phyloP scores from a whole-genome alignment of 2,329 filamentous ascomycete species.

The Stachybotrys chartarum region DNA sequence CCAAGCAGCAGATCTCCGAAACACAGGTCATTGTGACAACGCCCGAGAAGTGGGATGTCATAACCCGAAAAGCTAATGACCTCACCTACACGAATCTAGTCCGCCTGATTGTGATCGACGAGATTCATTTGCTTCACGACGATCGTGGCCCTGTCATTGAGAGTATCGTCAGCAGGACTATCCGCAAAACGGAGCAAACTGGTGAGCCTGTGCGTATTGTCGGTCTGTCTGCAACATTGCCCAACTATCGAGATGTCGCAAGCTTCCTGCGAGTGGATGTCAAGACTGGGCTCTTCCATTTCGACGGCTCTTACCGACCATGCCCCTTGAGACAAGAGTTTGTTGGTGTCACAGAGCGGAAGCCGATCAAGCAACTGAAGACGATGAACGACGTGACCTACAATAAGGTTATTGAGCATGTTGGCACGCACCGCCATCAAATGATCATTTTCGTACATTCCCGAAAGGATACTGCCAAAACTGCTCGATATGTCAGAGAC shows the following conservation, averaged over 20 bases:
- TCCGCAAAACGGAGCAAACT: conserved; percentile 87
- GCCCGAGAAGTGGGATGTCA: conserved; percentile 98
- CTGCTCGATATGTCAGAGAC: conserved; percentile 90
- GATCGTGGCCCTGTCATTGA: conserved; percentile 94
- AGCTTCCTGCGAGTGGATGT: conserved; percentile 89
- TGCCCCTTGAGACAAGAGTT: conserved; percentile 96
- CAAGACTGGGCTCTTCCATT: conserved; percentile 85
- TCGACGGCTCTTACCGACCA: conserved; percentile 87
- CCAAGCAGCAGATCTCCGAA: conserved; percentile 96
- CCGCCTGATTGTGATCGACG: conserved; percentile 90
- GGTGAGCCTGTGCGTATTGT: conserved; percentile 88
- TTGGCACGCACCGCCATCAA: conserved; percentile 86
- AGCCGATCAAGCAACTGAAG: conserved; percentile 97
- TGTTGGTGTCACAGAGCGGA: conserved; percentile 93
- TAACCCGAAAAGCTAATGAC: conserved; percentile 95
- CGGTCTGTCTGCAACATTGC: conserved; percentile 88
- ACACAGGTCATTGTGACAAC: conserved; percentile 98
- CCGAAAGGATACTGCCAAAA: conserved; percentile 96
- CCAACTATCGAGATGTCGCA: conserved; percentile 93
- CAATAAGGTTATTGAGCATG: conserved; percentile 93
- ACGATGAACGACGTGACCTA: conserved; percentile 99
- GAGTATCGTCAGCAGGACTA: conserved; percentile 92
- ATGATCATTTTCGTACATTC: conserved; percentile 99
- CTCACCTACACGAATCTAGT: conserved; percentile 97
- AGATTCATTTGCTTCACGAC: conserved; percentile 96